Evolutionary conservation across 306 rosid species (phyloP), one percentile per base, ranked within the genome.

Genomic region (Acacia crassicarpa): DNA sequence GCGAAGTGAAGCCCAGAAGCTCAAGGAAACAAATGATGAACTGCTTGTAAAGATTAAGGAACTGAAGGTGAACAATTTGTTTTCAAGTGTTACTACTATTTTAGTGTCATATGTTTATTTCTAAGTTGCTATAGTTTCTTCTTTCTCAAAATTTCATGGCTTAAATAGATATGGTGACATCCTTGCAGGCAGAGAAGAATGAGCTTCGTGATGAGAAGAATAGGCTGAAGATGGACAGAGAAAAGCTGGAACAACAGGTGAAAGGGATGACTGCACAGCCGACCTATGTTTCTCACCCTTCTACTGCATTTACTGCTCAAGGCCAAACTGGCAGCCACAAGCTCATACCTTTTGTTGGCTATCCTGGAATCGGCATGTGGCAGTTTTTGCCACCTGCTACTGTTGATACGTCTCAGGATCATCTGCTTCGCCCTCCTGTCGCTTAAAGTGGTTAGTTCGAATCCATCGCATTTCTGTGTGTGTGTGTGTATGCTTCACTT

Each of bases 201-300:
- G 99, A 95, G 86, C 93, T 93, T 81, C 94, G 97, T 8, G 93
- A 91, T 40, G 98, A 95, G 93, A 95, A 95, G 87, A 97, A 91
- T 87, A 91, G 84, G 92, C 89, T 95, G 67, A 93, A 95, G 88
- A 80, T 72, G 68, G 94, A 89, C 82, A 95, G 92, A 84, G 97
- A 93, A 62, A 90, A 77, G 53, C 80, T 93, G 67, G 94, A 95
- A 85, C 84, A 59, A 58, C 89, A 93, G 69, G 69, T 92, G 32
- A 92, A 89, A 71, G 67, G 73, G 61, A 20, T 88, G 67, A 81
- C 75, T 84, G 49, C 88, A 17, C 96, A 91, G 41, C 93, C 91
- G 4, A 49, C 88, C 67, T 90, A 85, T 82, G 38, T 91, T 44
- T 88, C 93, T 82, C 91, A 90, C 54, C 87, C 91, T 10, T 67